phyloP scores from a whole-genome alignment of 1,139 yeast species.

The Diutina neorugosa region DNA sequence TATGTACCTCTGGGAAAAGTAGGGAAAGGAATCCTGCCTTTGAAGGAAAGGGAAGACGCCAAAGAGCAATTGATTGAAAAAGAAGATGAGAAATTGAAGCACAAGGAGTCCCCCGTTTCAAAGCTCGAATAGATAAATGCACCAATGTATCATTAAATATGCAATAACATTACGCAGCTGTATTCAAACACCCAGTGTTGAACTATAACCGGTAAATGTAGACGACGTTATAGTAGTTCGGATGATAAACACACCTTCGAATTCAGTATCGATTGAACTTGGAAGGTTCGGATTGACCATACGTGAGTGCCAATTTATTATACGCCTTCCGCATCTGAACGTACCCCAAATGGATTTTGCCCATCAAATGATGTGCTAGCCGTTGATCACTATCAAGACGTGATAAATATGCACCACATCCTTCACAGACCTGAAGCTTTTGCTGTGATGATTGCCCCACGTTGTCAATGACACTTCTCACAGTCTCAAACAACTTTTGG shows the following conservation, averaged over 20 bases:
- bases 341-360: slow-evolving; percentile 77
- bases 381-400: slow-evolving; percentile 81
- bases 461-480: slow-evolving; percentile 54
- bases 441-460: slow-evolving; percentile 85
- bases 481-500: slow-evolving; percentile 37
- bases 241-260: neutral
- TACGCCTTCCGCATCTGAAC: slow-evolving; percentile 63
- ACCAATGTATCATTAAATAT: too few species aligned
- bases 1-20: slow-evolving; percentile 35
- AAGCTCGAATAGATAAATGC: too few species aligned
- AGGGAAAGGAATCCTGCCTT: neutral
- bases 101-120: neutral
- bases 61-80: neutral
- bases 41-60: neutral
- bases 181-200: too few species aligned
- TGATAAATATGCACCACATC: slow-evolving; percentile 85
- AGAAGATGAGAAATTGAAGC: neutral
- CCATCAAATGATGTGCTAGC: slow-evolving; percentile 83
- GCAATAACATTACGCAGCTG: too few species aligned
- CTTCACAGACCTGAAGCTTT: slow-evolving; percentile 80
- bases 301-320: slow-evolving; percentile 18
- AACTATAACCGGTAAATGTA: too few species aligned
- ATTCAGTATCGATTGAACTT: neutral
- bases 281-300: neutral
- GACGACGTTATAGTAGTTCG: neutral